These are phyloP conservation scores for Metschnikowia dekortorum DNA, from an alignment of 805 yeast species.

Conservation along the genomic window DNA sequence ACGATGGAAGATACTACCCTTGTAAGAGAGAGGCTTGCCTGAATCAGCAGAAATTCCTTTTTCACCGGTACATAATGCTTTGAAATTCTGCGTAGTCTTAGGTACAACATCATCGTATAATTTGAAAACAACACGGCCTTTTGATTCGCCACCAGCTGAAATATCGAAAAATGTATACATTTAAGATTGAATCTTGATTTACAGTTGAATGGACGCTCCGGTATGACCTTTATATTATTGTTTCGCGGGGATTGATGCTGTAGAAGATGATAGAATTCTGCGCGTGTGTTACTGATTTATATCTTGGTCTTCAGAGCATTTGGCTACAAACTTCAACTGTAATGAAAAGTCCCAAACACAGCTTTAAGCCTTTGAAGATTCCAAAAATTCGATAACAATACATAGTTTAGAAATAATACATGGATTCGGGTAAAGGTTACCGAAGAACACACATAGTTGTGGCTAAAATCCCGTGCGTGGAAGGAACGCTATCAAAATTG, in stretches of 20 bases:
- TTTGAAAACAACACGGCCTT: conserved; percentile 78
- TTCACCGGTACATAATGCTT: conserved; percentile 86
- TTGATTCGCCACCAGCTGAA: conserved; percentile 60
- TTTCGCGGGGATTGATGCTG: conserved; percentile 2
- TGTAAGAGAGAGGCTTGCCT: conserved; percentile 69
- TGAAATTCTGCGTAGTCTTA: conserved; percentile 84
- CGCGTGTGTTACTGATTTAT: not conserved
- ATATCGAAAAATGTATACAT: conserved; percentile 68
- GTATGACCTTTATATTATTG: not conserved
- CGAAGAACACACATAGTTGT: not conserved
- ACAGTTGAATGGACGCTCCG: not conserved
- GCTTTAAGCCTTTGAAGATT: not conserved
- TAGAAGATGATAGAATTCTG: conserved; percentile 4
- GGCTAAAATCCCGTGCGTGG: not conserved
- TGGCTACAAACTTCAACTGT: not conserved
- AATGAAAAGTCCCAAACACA: not conserved
- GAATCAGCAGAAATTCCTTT: conserved; percentile 52
- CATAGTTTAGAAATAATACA: not conserved
- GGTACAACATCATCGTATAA: conserved; percentile 73
- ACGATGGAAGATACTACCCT: conserved; percentile 89
- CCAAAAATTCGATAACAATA: not conserved
- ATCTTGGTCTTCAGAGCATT: not conserved
- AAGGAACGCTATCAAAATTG: not conserved
- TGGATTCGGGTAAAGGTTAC: not conserved
- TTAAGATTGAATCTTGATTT: not conserved